These are phyloP conservation scores for Biscutella laevigata DNA, from an alignment of 441 rosid genomes.

Conservation along the genomic window DNA sequence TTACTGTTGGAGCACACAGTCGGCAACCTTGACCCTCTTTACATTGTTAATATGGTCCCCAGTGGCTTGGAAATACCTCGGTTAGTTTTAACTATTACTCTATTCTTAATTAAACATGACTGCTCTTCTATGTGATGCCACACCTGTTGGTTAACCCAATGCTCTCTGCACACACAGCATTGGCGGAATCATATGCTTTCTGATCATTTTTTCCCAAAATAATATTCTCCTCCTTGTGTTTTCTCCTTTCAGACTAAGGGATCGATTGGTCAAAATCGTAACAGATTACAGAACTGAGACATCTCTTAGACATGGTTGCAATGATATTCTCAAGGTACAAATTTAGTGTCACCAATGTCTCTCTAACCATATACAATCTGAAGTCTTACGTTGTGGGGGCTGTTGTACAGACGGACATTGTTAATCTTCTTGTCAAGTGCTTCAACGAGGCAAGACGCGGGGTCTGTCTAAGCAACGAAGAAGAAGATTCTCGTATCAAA, in stretches of 20 bases:
- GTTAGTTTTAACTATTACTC: constrained; percentile 38
- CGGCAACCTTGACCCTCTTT: constrained; percentile 92
- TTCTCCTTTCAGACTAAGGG: constrained; percentile 61
- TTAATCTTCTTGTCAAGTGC: constrained; percentile 79
- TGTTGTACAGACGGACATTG: constrained; percentile 68
- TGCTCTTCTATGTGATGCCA: background rate
- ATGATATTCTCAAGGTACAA: constrained; percentile 84
- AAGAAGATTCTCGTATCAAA: constrained; percentile 47
- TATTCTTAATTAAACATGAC: background rate
- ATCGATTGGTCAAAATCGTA: constrained; percentile 82
- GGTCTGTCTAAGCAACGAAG: constrained; percentile 60
- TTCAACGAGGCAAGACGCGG: constrained; percentile 83
- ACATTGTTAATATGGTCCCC: constrained; percentile 95
- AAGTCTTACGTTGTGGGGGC: constrained; percentile 12
- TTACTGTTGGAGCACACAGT: constrained; percentile 95
- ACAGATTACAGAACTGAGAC: constrained; percentile 98
- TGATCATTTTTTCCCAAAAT: background rate
- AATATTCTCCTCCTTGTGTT: background rate
- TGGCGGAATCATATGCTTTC: background rate
- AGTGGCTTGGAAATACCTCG: constrained; percentile 97
- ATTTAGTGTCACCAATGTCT: background rate
- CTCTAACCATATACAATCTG: background rate
- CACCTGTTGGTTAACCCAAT: constrained; percentile 3
- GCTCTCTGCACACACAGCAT: background rate
- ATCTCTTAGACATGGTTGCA: constrained; percentile 95